A percentile compares a stretch with the other conserved stretches of the same genome.
These are phyloP conservation scores for Beauveria sp. DNA, from an alignment of 2,329 filamentous ascomycete species.

Conservation along the genomic window DNA sequence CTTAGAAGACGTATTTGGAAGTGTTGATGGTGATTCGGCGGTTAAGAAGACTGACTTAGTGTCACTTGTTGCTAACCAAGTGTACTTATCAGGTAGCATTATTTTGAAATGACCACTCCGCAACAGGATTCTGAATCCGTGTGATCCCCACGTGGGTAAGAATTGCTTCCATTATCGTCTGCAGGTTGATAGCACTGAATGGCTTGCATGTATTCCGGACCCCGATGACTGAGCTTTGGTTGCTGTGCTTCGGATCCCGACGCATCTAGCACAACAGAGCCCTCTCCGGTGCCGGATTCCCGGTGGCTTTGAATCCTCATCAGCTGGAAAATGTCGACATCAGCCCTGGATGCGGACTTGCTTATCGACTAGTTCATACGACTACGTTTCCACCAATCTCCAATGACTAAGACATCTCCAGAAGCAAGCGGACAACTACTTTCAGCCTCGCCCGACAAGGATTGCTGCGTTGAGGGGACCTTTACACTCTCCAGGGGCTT, in stretches of 20 bases:
- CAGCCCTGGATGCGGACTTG: neutral
- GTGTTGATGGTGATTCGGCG: neutral
- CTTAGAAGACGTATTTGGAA: neutral
- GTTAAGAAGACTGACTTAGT: too few species aligned
- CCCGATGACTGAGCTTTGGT: neutral
- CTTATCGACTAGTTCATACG: neutral
- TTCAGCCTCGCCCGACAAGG: neutral
- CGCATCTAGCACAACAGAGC: neutral
- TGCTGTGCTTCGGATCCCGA: neutral
- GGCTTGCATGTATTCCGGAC: neutral
- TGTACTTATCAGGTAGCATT: too few species aligned
- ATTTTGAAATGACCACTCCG: too few species aligned
- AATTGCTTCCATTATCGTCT: neutral
- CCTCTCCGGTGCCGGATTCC: neutral
- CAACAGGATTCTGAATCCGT: too few species aligned
- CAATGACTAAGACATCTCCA: neutral
- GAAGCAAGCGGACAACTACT: neutral
- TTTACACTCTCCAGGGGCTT: too few species aligned
- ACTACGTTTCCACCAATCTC: neutral
- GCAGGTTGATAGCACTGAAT: neutral
- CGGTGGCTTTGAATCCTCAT: neutral
- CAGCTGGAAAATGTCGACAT: neutral
- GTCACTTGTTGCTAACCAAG: too few species aligned
- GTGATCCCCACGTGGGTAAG: neutral
- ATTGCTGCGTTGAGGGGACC: too few species aligned